Evolutionary conservation across 2,329 filamentous ascomycete genomes (phyloP).

Genomic region (Camillea tinctor): DNA sequence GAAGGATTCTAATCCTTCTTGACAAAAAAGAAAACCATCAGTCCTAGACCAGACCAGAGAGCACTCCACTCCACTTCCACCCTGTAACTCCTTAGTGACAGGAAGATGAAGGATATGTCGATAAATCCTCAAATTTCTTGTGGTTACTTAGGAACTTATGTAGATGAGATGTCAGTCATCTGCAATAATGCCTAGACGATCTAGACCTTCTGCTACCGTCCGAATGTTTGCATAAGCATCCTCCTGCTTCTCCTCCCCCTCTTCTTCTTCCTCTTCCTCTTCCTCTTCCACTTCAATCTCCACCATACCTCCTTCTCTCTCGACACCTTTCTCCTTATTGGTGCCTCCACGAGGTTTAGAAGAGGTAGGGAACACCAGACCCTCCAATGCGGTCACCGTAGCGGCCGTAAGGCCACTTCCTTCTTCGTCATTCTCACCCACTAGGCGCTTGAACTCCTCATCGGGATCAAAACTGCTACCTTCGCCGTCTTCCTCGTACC

Average conservation of each 20-base stretch:
- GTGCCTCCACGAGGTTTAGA: no score
- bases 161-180: background rate
- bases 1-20: no score
- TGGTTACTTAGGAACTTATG: no score
- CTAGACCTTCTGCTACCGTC: conserved; percentile 42
- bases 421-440: conserved; percentile 4
- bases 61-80: no score
- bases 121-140: no score
- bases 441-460: conserved; percentile 20
- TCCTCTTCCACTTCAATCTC: conserved; percentile 34
- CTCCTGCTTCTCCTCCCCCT: conserved; percentile 11
- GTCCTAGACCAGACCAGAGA: no score
- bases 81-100: no score
- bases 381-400: no score
- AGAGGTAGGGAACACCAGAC: no score
- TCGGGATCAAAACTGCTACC: conserved; percentile 13
- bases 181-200: conserved; percentile 15
- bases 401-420: conserved; percentile 36
- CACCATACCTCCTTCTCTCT: conserved; percentile 45
- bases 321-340: conserved; percentile 39
- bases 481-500: conserved; percentile 3
- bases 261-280: conserved; percentile 18
- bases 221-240: background rate
- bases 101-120: background rate
- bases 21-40: no score